phyloP scores from a whole-genome alignment of 306 rosid species.

The Citrullus amarus region DNA sequence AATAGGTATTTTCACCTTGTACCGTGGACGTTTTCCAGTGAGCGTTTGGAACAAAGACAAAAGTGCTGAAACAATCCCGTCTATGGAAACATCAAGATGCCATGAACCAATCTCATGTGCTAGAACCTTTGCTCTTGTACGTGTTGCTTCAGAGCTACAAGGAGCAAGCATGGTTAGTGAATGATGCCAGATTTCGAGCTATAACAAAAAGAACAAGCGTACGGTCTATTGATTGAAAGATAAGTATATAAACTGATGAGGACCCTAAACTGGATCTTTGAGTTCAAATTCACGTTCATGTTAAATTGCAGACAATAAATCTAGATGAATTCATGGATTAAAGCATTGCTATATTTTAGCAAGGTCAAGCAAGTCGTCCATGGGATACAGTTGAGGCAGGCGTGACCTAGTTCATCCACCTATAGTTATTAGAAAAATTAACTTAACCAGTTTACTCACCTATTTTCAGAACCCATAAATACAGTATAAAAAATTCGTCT shows the following conservation, averaged over 20 bases:
- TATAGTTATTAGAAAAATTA: not conserved
- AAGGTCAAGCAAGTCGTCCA: not conserved
- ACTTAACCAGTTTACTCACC: constrained; percentile 25
- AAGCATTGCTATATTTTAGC: not conserved
- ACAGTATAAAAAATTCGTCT: constrained; percentile 75
- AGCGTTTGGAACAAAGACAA: constrained; percentile 66
- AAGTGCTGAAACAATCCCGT: constrained; percentile 60
- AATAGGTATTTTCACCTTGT: constrained; percentile 40
- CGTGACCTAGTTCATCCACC: not conserved
- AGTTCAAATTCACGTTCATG: not conserved
- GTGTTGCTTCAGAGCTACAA: constrained; percentile 76
- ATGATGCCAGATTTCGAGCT: not conserved
- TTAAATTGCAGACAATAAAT: not conserved
- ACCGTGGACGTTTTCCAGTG: constrained; percentile 64
- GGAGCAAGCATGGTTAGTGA: constrained; percentile 8
- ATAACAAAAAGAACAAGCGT: not conserved
- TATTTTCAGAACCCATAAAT: constrained; percentile 95
- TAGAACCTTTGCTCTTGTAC: constrained; percentile 54
- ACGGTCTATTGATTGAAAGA: not conserved
- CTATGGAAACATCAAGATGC: constrained; percentile 90
- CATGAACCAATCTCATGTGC: constrained; percentile 91
- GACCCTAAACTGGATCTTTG: not conserved
- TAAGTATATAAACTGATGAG: not conserved
- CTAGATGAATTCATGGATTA: not conserved
- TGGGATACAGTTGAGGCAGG: not conserved